These are phyloP conservation scores for Sequoia sempervirens DNA, from an alignment of 75 land plant species.

Conservation along the genomic window DNA sequence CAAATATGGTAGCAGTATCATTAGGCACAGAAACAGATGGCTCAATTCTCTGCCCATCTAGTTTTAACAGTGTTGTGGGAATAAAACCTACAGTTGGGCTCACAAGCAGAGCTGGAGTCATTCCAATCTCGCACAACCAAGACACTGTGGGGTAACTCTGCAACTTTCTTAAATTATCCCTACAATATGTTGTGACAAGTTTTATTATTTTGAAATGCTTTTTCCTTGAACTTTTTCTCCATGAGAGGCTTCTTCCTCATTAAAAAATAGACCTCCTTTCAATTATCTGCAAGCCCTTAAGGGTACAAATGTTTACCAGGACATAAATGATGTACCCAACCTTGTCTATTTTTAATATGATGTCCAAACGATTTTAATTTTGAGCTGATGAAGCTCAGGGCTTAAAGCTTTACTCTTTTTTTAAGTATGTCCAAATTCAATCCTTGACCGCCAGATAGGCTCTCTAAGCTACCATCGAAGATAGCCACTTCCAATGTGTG, in stretches of 20 bases:
- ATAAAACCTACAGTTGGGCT: conserved; percentile 51
- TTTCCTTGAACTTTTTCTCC: not conserved
- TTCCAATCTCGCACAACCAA: conserved; percentile 34
- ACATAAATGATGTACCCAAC: not conserved
- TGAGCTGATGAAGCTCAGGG: too few species aligned
- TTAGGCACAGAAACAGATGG: conserved; percentile 48
- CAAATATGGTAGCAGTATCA: conserved; percentile 35
- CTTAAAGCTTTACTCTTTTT: too few species aligned
- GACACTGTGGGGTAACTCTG: conserved; percentile 34
- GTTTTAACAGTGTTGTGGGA: conserved; percentile 23
- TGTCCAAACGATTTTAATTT: too few species aligned
- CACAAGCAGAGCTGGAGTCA: conserved; percentile 40
- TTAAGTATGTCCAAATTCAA: too few species aligned
- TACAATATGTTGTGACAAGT: not conserved
- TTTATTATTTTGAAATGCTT: not conserved
- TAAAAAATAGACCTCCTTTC: not conserved
- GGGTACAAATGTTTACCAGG: not conserved
- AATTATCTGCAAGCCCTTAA: not conserved
- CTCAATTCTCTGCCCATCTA: conserved; percentile 40
- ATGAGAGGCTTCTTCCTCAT: not conserved
- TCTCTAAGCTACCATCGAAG: too few species aligned
- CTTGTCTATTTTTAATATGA: too few species aligned
- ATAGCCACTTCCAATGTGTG: too few species aligned
- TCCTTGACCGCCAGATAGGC: too few species aligned
- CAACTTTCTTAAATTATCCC: not conserved